A percentile compares a stretch with the other conserved stretches of the same genome.
These are phyloP conservation scores for Biscogniauxia mediterranea DNA, from an alignment of 2,329 filamentous ascomycete genomes.

Conservation along the genomic window DNA sequence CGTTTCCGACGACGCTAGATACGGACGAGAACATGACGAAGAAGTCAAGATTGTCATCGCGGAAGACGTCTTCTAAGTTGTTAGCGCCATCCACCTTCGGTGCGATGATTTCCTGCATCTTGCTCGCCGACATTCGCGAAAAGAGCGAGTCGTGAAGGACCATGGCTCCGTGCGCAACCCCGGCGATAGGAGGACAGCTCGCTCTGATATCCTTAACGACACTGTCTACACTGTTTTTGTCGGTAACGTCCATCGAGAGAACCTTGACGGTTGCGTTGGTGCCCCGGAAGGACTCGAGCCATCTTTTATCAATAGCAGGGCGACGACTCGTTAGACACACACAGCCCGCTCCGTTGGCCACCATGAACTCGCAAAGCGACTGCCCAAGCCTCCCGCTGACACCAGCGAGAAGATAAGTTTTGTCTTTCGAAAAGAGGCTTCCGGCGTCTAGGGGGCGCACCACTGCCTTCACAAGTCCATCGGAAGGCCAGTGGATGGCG, in stretches of 20 bases:
- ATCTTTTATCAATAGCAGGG: constrained; percentile 27
- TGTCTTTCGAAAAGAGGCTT: constrained; percentile 14
- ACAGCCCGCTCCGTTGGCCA: constrained; percentile 27
- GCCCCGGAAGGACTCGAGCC: constrained; percentile 17
- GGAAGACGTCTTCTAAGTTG: constrained; percentile 32
- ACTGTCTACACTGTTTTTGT: constrained; percentile 8
- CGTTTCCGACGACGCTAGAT: constrained; percentile 7
- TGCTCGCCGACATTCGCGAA: constrained; percentile 20
- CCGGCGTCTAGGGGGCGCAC: constrained; percentile 1
- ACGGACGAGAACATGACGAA: constrained; percentile 35
- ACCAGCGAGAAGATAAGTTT: constrained; percentile 34
- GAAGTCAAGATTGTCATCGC: constrained; percentile 33
- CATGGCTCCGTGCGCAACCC: constrained; percentile 39
- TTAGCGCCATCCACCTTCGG: constrained; percentile 35
- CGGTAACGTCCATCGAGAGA: constrained; percentile 18
- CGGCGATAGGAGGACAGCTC: constrained; percentile 32
- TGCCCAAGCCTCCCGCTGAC: constrained; percentile 28
- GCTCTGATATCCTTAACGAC: constrained; percentile 13
- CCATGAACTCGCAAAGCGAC: constrained; percentile 34
- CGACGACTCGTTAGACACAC: constrained; percentile 34
- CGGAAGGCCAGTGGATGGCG: constrained; percentile 7
- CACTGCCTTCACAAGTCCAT: neutral
- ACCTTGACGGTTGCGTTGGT: constrained; percentile 13
- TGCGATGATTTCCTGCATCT: constrained; percentile 18
- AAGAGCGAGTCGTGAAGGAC: constrained; percentile 33